Percentiles rank a stretch among this genome's conserved stretches.
phyloP scores from a whole-genome alignment of 345 rosid genomes.

The Moricandia arvensis region DNA sequence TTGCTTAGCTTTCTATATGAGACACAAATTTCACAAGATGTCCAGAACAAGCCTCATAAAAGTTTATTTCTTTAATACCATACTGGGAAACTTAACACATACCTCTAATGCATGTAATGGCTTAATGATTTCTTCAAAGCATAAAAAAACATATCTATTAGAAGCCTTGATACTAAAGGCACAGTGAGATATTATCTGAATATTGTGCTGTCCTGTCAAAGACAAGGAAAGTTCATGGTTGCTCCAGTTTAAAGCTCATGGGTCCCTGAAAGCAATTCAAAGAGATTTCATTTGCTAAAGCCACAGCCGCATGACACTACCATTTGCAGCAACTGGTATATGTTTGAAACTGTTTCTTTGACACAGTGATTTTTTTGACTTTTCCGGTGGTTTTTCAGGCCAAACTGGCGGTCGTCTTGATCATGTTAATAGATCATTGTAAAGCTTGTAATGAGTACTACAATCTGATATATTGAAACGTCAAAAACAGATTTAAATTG shows the following conservation, averaged over 20 bases:
- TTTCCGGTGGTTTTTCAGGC: too few species aligned
- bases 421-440: too few species aligned
- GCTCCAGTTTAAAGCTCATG: constrained; percentile 27
- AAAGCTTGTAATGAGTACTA: too few species aligned
- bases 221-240: constrained; percentile 20
- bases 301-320: constrained; percentile 37
- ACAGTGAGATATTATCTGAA: constrained; percentile 1
- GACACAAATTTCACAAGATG: neutral
- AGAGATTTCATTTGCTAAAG: constrained; percentile 31
- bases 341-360: too few species aligned
- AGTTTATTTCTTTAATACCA: neutral
- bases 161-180: neutral
- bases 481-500: too few species aligned
- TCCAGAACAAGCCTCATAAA: neutral
- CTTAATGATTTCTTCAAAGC: neutral
- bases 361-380: too few species aligned
- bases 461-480: too few species aligned
- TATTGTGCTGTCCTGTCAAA: constrained; percentile 1
- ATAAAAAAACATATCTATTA: neutral
- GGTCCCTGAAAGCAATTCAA: constrained; percentile 36
- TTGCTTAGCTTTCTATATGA: neutral
- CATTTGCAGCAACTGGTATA: constrained; percentile 27
- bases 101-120: neutral
- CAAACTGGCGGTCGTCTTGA: too few species aligned
- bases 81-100: neutral